Percentiles rank a stretch among this genome's conserved stretches.
Evolutionary conservation across 371 early-diverging fungal genomes (phyloP).

Genomic region (Zopfochytrium polystomum): DNA sequence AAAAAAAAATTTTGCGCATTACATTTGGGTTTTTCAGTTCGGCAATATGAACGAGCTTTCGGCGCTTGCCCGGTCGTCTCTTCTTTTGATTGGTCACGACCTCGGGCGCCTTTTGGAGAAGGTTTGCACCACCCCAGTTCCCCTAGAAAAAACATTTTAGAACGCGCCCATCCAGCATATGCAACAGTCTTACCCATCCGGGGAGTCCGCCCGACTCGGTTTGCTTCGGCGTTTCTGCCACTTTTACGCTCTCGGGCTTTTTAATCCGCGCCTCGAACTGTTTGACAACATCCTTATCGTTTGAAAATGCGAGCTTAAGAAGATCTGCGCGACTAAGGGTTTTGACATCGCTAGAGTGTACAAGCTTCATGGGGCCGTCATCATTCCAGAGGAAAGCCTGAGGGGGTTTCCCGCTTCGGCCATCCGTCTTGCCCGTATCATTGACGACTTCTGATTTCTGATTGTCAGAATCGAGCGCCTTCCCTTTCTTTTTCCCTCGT

Average conservation of each 20-base stretch:
- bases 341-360: conserved; percentile 18
- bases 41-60: conserved; percentile 87
- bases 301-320: conserved; percentile 89
- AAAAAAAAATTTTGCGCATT: conserved; percentile 15
- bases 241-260: conserved; percentile 63
- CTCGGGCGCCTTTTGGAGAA: conserved; percentile 60
- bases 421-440: too few species aligned
- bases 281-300: conserved; percentile 76
- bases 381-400: too few species aligned
- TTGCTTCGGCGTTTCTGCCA: conserved; percentile 71
- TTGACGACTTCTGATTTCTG: too few species aligned
- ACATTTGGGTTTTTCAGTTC: conserved; percentile 78
- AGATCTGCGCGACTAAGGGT: conserved; percentile 75
- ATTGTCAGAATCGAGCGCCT: too few species aligned
- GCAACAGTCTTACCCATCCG: conserved; percentile 69
- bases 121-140: conserved; percentile 73
- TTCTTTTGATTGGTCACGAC: conserved; percentile 57
- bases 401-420: too few species aligned
- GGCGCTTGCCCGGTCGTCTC: conserved; percentile 75
- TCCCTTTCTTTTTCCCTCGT: too few species aligned
- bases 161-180: neutral
- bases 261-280: conserved; percentile 88
- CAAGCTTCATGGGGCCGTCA: conserved; percentile 15
- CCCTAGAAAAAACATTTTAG: conserved; percentile 54
- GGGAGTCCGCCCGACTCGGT: too few species aligned